These are phyloP conservation scores for Gastrodia elata DNA, from an alignment of 106 monocot species.

Conservation along the genomic window DNA sequence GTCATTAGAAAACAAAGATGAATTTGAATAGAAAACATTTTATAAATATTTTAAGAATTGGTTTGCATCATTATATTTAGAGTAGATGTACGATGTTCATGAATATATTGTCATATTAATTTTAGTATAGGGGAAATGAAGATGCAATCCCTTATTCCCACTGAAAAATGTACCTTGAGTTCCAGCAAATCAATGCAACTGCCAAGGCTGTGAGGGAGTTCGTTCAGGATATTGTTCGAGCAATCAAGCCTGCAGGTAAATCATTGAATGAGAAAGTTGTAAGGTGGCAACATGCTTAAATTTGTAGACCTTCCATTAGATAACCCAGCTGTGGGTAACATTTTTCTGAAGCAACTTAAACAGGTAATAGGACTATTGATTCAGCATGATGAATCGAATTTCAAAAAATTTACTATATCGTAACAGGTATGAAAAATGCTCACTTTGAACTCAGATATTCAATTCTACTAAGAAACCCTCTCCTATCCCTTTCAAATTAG, in stretches of 20 bases:
- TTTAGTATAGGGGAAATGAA: neutral
- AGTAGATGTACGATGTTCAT: neutral
- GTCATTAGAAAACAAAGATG: neutral
- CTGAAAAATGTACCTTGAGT: slow-evolving; percentile 49
- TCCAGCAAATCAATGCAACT: slow-evolving; percentile 62
- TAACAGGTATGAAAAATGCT: too few species aligned
- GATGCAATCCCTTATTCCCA: neutral
- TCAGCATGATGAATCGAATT: neutral
- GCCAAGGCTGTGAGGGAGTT: slow-evolving; percentile 68
- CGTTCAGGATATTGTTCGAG: slow-evolving; percentile 75
- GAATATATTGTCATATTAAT: neutral
- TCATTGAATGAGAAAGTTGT: neutral
- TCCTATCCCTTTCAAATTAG: too few species aligned
- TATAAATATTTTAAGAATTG: neutral
- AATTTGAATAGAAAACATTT: neutral
- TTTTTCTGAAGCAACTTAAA: neutral
- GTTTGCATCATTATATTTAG: neutral
- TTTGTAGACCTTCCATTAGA: neutral
- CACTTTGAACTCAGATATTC: too few species aligned
- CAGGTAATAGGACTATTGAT: neutral
- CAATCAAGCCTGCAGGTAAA: slow-evolving; percentile 72
- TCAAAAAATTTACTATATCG: neutral
- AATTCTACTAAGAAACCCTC: too few species aligned
- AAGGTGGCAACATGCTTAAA: neutral
- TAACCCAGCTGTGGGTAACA: neutral